Base-by-base conservation (phyloP, 208 protist genomes). In the Sergeia podlipaevii region DNA sequence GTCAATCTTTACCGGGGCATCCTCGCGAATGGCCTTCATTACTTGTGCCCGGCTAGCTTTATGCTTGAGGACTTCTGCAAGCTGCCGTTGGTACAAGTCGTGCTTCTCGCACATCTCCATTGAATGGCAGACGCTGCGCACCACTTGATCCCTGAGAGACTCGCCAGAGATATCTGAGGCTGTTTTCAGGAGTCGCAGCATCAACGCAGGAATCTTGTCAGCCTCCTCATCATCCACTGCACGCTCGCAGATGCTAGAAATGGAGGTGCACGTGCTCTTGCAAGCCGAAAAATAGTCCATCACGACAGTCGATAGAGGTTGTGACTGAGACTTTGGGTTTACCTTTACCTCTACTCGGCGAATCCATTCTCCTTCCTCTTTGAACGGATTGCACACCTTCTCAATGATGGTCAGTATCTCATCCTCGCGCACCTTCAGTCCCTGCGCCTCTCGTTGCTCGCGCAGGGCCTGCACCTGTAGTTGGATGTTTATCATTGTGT, bases 341-440 rank as follows among this genome's bases (percentile, higher is more conserved):
- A 72, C 21, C 15, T 61, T n/a, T 20, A 86, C 33, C n/a, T 29
- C 44, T 30, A 70, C 48, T 28, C 75, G 61, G 1, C 88, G 80
- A 21, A 92, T 77, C 85, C 88, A 95, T 39, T 77, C 64, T 7
- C 88, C 88, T 17, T 56, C 28, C 1, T 76, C 62, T n/a, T 61
- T 61, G 53, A 85, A 80, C 0, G 84, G 88, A 11, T 81, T 68
- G 50, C 88, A 95, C 34, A 92, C 30, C 8, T 78, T 51, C 53
- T 92, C 81, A 15, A 86, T 57, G 30, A 76, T 50, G n/a, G 60
- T 66, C 2, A 91, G 54, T 8, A 94, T 52, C 32, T 81, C 73
- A 20, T 94, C 87, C 56, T 94, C 83, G 2, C 59, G 58, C 17
- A 93, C 33, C 1, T 27, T 33, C n/a, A 89, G 69, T 17, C 69